Evolutionary conservation across 345 rosid genomes (phyloP), one percentile per base, ranked within the genome.

Genomic region (Schrenkiella parvula): DNA sequence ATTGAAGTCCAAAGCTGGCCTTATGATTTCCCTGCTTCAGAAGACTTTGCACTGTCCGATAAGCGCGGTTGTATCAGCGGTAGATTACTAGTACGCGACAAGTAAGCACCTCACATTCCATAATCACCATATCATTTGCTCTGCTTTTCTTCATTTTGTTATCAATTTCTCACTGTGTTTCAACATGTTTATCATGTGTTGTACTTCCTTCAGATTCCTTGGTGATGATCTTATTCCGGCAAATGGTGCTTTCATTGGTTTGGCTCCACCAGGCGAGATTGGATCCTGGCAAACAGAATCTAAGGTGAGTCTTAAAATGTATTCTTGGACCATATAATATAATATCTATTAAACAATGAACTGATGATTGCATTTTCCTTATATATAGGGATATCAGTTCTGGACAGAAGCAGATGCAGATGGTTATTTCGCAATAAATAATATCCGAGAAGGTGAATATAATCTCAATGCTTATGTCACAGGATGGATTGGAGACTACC

Each of bases 211-310:
- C 66, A 74, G 72, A 32, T 38, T 10, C 11, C 7, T 66, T 15
- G 59, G 79, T 21, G 66, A 84, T 26, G 71, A 76, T 2, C 25
- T 41, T 31, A 55, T 86, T 51, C 66, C 86, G 1, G 93, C 85
- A 31, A 64, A 46, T 8, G 89, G 86, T 34, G 91, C 90, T 52
- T 85, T 82, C 54, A 81, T 89, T 10, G 97, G 98, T 14, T 78
- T 93, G 70, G 89, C 96, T 38, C 78, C 91, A 1, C 91, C 89
- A 5, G 98, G 96, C 37, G 95, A 86, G 4, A 66, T 57, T 15
- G 98, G 96, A 39, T 86, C 95, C 3, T 93, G 98, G 98, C 96
- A 91, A 80, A 75, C 29, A 17, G 98, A 90, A 80, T 71, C 83
- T 76, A 93, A 90, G 82, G 96, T 82, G 46, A 44, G 56, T 7